Percentiles rank a stretch among this genome's conserved stretches.
These are phyloP conservation scores for Aotearoamyces nothofagi DNA, from an alignment of 2,329 filamentous ascomycete genomes.

Conservation along the genomic window DNA sequence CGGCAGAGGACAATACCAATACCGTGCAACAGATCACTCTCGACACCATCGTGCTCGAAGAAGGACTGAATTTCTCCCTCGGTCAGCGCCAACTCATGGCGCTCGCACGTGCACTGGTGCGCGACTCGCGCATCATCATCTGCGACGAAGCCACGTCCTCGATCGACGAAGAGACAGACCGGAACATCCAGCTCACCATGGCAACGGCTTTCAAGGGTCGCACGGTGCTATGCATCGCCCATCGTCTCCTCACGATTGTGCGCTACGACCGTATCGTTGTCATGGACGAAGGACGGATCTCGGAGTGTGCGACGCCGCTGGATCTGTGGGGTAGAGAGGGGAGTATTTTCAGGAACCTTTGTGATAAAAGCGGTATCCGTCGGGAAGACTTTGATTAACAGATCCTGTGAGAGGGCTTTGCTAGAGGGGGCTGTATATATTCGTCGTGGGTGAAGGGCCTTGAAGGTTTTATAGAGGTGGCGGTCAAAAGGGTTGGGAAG, in stretches of 20 bases:
- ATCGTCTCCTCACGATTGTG: slow-evolving; percentile 76
- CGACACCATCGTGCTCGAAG: slow-evolving; percentile 74
- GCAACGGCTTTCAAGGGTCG: slow-evolving; percentile 64
- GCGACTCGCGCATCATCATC: slow-evolving; percentile 75
- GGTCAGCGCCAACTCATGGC: slow-evolving; percentile 91
- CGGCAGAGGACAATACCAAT: too few relatives aligned
- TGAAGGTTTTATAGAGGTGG: too few relatives aligned
- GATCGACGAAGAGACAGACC: slow-evolving; percentile 86
- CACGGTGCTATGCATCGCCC: slow-evolving; percentile 81
- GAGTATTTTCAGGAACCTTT: slow-evolving; percentile 59
- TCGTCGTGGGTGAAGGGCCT: too few relatives aligned
- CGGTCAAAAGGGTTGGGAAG: too few relatives aligned
- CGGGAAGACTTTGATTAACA: slow-evolving; percentile 1
- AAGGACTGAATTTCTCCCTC: slow-evolving; percentile 84
- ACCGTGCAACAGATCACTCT: slow-evolving; percentile 64
- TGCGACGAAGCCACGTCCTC: slow-evolving; percentile 88
- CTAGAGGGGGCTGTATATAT: too few relatives aligned
- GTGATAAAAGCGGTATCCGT: slow-evolving; percentile 36
- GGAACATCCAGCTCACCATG: slow-evolving; percentile 81
- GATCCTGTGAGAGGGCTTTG: too few relatives aligned
- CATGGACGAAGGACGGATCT: slow-evolving; percentile 75
- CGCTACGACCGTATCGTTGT: slow-evolving; percentile 86
- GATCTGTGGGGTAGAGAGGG: slow-evolving; percentile 53
- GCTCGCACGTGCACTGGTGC: slow-evolving; percentile 73
- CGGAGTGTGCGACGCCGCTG: slow-evolving; percentile 64